Evolutionary conservation across 257 asterid species (phyloP), one percentile per base, ranked within the genome.

Genomic region (Knoxia roxburghii): DNA sequence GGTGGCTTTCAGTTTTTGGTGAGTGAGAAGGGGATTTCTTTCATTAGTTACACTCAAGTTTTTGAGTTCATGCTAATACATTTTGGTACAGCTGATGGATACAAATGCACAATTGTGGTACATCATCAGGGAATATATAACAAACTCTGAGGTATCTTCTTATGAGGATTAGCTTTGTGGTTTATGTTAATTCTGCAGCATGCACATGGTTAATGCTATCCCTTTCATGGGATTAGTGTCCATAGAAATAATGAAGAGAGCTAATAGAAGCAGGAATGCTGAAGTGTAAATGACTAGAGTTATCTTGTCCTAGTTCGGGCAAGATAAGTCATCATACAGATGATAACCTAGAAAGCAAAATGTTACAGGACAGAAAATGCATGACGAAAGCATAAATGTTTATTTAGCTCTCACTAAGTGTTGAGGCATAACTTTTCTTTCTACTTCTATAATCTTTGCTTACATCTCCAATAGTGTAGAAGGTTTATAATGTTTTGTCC

Each of bases 1-100:
- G 86, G 96, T 68, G 99, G 99, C 61, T 94, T 94, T 83, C 97
- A 90, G 76, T 94, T 94, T 81, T 81, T 94, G 97, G 97, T 94
- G 81, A 53, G 90, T 68, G 78, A 72, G 68, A 70, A 50, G 7
- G 33, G 73, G 30, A 43, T 56, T 73, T n/a, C n/a, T n/a, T 57
- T 61, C 55, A 67, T 63, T 68, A 55, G 41, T 65, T 54, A 66
- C 41, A 61, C 51, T 56, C 20, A n/a, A 58, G 75, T 82, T 70
- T 21, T 52, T 24, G 43, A 71, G 63, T 55, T 59, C 23, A 57
- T 70, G 73, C 76, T 87, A 68, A 85, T 71, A 40, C 63, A 63
- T 77, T 72, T 49, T 41, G 76, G 64, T 78, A 70, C 96, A 93
- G 98, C 84, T 93, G 81, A 88, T 94, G 99, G 99, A 94, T 40